Base-by-base conservation (phyloP, 306 rosid species). In the Sicyos edulis region DNA sequence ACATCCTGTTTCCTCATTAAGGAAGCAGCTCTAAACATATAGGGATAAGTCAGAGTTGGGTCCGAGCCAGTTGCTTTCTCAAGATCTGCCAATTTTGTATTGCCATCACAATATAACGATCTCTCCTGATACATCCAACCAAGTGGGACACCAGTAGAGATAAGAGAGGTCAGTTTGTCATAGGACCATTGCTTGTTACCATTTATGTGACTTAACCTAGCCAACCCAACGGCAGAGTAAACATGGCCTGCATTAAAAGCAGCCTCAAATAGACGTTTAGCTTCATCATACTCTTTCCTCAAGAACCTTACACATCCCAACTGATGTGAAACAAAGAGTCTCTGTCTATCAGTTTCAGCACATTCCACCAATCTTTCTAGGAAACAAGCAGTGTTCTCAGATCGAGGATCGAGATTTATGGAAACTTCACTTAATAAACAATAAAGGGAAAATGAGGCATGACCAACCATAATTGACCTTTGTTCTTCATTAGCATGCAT, bases 41-140 rank as follows among this genome's bases (percentile, higher is more conserved):
- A 92, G 60, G 97, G 96, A 78, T 92, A 92, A 50, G 88, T 83
- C 71, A 92, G 88, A 80, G 96, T 92, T 40, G 97, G 97, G 70
- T 92, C 96, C 79, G 87, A 77, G 51, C 83, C 86, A 50, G 96
- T 83, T 63, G 96, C 96, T 86, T 83, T 87, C 82, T 89, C 96
- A 81, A 92, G 97, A 83, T 92, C 95, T 69, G 83, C 81, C 90
- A 84, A 82, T 78, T 81, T 87, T 74, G 78, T 79, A 45, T 86
- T 86, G 34, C 83, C 87, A 57, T 89, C 93, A 78, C 88, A 83
- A 75, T 92, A 89, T 58, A 92, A 85, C 60, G 97, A 85, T 74
- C 96, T 83, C 88, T 92, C 97, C 76, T 89, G 92, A 78, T 86
- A 83, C 96, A 92, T 86, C 97, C 97, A 92, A 67, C 97, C 97